These are phyloP conservation scores for Leccinellum luteum DNA, from an alignment of 768 basidiomycete genomes.

Conservation along the genomic window DNA sequence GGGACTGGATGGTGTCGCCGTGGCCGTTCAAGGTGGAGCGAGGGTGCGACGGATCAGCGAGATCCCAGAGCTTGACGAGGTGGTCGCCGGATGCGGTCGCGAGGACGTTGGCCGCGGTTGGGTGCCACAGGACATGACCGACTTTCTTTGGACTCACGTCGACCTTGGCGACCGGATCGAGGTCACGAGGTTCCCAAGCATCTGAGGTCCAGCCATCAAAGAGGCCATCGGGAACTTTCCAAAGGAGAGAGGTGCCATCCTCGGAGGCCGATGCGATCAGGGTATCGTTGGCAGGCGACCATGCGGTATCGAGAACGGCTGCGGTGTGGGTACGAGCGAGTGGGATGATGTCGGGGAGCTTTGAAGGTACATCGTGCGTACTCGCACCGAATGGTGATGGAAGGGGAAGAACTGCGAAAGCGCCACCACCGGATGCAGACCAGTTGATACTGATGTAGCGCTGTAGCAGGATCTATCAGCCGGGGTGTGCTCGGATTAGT, in stretches of 20 bases:
- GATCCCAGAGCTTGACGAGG: conserved; percentile 88
- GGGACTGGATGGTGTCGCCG: conserved; percentile 81
- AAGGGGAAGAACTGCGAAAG: conserved; percentile 90
- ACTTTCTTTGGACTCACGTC: conserved; percentile 83
- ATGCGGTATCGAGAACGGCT: conserved; percentile 44
- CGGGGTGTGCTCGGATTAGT: background rate
- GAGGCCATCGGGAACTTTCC: conserved; percentile 65
- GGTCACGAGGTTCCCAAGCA: conserved; percentile 76
- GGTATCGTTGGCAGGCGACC: conserved; percentile 91
- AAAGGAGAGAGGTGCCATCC: conserved; percentile 91
- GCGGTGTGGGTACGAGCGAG: conserved; percentile 73
- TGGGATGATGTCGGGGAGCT: conserved; percentile 88
- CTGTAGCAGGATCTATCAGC: conserved; percentile 32
- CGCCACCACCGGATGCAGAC: conserved; percentile 91
- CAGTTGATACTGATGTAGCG: conserved; percentile 92
- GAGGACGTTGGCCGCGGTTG: conserved; percentile 82
- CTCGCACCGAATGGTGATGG: conserved; percentile 64
- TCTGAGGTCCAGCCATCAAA: conserved; percentile 90
- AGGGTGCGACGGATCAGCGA: conserved; percentile 68
- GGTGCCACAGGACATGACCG: conserved; percentile 93
- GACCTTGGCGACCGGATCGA: conserved; percentile 84
- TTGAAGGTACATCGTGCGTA: conserved; percentile 57
- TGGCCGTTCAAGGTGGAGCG: conserved; percentile 67
- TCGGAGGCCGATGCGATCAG: conserved; percentile 91
- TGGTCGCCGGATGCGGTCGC: conserved; percentile 83